Percentiles rank a stretch among this genome's conserved stretches.
Conservation (phyloP, 2,329 filamentous ascomycete genomes). For the Pseudogymnoascus sp. region DNA sequence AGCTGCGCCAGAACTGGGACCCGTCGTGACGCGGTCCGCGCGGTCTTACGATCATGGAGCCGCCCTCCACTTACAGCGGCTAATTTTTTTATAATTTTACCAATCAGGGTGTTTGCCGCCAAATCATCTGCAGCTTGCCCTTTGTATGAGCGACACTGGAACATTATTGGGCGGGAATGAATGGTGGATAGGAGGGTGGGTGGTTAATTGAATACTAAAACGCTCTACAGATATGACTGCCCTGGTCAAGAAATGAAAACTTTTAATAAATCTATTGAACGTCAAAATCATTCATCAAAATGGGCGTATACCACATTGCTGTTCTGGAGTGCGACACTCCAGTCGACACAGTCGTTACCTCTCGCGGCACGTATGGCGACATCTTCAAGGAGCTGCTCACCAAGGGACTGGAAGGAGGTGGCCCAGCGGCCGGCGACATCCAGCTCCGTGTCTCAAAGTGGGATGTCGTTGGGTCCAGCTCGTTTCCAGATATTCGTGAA, state of each 20-base stretch:
- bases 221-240: neutral
- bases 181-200: neutral
- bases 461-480: neutral
- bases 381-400: neutral
- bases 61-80: neutral
- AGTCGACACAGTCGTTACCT: neutral
- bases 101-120: neutral
- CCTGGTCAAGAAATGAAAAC: neutral
- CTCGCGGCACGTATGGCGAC: neutral
- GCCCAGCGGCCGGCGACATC: neutral
- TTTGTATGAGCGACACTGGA: neutral
- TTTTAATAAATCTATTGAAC: neutral
- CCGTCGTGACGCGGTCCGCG: neutral
- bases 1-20: neutral
- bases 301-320: conserved; percentile 1
- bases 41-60: neutral
- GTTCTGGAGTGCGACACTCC: conserved; percentile 2
- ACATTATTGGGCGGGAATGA: neutral
- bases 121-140: neutral
- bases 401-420: neutral
- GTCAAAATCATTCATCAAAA: neutral
- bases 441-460: neutral
- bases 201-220: neutral
- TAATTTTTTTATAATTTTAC: neutral
- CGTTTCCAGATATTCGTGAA: neutral